phyloP scores from a whole-genome alignment of 306 rosid genomes.

The Sechiopsis laciniata region DNA sequence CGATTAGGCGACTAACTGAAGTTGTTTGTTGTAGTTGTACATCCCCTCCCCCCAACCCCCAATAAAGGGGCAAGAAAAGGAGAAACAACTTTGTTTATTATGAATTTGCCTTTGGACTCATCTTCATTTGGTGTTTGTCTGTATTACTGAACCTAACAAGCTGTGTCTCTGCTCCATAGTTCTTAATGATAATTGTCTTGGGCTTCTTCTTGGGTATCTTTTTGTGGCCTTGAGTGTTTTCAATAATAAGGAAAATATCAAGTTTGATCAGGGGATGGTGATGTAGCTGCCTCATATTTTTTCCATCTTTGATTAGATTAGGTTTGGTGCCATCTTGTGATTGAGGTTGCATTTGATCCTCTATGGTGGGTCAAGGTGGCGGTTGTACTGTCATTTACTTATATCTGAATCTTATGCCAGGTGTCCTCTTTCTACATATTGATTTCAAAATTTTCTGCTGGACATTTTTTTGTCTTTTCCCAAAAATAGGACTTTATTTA shows the following conservation, averaged over 20 bases:
- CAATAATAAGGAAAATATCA: not conserved
- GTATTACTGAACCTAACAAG: constrained; percentile 20
- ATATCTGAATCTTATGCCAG: not conserved
- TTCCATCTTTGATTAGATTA: constrained; percentile 7
- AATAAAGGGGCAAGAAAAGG: not conserved
- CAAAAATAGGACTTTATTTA: not conserved
- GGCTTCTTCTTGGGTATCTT: not conserved
- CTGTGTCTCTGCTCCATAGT: constrained; percentile 8
- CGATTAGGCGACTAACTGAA: constrained; percentile 14
- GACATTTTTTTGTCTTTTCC: not conserved
- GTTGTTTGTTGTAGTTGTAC: constrained; percentile 21
- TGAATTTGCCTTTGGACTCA: constrained; percentile 6
- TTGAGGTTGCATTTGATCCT: not conserved
- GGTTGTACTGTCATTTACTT: not conserved
- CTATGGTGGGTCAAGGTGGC: constrained; percentile 3
- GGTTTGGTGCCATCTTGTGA: constrained; percentile 4
- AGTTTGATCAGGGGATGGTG: constrained; percentile 12
- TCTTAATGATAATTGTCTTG: constrained; percentile 3
- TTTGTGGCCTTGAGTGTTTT: not conserved
- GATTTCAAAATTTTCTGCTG: not conserved
- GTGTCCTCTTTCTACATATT: not conserved
- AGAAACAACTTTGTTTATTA: not conserved
- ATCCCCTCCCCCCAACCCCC: not conserved
- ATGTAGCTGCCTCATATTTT: not conserved
- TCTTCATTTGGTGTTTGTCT: constrained; percentile 15